Base-by-base conservation (phyloP, 1,284 basidiomycete species). In the Cryptococcus amylolentus region DNA sequence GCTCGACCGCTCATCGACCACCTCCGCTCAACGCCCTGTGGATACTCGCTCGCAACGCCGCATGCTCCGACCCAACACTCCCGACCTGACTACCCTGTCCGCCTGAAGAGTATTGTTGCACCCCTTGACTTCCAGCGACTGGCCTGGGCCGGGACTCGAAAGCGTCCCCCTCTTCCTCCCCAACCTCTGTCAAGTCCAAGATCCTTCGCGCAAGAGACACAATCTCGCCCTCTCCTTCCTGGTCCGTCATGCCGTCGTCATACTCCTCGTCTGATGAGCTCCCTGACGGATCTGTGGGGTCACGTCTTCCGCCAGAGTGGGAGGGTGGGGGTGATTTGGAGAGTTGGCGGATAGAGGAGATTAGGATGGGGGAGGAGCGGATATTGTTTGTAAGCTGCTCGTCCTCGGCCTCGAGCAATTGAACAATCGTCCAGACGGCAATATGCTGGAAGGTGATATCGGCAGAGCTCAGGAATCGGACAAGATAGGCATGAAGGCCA, bases 371-470 rank as follows among this genome's bases (percentile, higher is more conserved):
- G 1, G 92, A 95, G 60, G 79, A 84, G 54, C 91, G 89, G 72
- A 97, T 93, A 78, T 89, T 93, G 74, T 84, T 87, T 56, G 89
- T 88, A 45, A 97, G 81, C 70, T 89, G 86, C n/a, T 88, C 86
- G 75, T 96, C 92, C 63, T 91, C 89, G 28, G 91, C 93, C 76
- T 98, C 96, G 28, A 98, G 83, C 28, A 98, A 80, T 73, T 98
- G 95, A 12, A 98, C 94, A 62, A 98, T 94, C 0, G 95, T 98
- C 93, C 93, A 97, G 43, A 98, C 94, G 31, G 96, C 96, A 67
- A 98, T 99, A 76, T 99, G 96, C 78, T 98, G 95, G 87, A 99
- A 99, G 0, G 96, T 99, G n/a, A 91, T 89, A 75, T 99, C 96
- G 16, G 89, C 81, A 69, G 88, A 92, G 54, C 88, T 91, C 63